Percentiles rank a stretch among this genome's conserved stretches.
phyloP scores from a whole-genome alignment of 1,284 basidiomycete species.

The Apiotrichum gracile region DNA sequence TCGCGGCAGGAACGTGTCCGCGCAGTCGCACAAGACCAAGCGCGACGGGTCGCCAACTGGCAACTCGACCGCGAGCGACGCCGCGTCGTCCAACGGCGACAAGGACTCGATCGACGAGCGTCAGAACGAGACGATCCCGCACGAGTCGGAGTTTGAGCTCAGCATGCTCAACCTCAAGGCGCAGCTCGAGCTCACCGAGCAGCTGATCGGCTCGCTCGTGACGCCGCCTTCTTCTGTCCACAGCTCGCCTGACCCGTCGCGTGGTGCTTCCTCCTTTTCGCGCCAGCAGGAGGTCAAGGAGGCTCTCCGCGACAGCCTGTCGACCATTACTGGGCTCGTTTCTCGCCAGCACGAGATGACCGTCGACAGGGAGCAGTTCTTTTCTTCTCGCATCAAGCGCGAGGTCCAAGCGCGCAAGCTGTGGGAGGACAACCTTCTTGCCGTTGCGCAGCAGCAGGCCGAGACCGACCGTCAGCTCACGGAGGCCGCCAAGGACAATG shows the following conservation, averaged over 20 bases:
- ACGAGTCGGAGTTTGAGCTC: constrained; percentile 63
- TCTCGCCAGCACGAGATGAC: constrained; percentile 68
- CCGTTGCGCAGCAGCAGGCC: constrained; percentile 80
- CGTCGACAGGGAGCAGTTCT: constrained; percentile 77
- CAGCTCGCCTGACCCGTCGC: constrained; percentile 12
- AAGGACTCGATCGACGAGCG: constrained; percentile 18
- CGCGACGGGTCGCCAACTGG: constrained; percentile 10
- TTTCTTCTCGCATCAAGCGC: constrained; percentile 56
- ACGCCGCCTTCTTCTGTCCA: constrained; percentile 43
- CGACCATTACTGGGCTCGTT: constrained; percentile 57
- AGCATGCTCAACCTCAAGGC: constrained; percentile 69
- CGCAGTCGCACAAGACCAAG: background rate
- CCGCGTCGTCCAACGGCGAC: constrained; percentile 28
- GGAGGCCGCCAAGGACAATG: constrained; percentile 47
- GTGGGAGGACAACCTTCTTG: constrained; percentile 89
- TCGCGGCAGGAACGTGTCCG: background rate
- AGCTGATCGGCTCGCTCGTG: constrained; percentile 58
- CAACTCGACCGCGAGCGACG: constrained; percentile 17
- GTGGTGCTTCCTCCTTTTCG: constrained; percentile 17
- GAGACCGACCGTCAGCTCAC: constrained; percentile 70
- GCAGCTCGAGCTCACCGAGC: constrained; percentile 70
- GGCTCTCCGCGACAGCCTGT: constrained; percentile 62
- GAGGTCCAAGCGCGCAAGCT: constrained; percentile 70
- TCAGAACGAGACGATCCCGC: constrained; percentile 53
- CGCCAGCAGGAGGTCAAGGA: constrained; percentile 53